Base-by-base conservation (phyloP, 1,139 yeast species). In the Blastobotrys malaysiensis region DNA sequence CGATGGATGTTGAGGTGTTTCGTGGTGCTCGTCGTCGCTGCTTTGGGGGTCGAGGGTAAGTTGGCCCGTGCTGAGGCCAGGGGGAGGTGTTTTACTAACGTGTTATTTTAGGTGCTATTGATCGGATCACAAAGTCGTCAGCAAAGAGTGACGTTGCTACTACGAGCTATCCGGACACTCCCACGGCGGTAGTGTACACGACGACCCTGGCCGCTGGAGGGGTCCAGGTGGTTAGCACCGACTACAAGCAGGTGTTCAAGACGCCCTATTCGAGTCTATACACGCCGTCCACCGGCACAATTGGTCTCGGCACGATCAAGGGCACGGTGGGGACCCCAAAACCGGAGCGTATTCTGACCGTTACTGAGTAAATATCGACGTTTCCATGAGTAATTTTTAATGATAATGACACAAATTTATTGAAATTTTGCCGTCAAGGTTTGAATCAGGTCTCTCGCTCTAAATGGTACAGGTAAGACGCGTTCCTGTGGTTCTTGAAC, bases 261-360 rank as follows among this genome's bases (percentile, higher is more conserved):
- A 54, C 72, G 1, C 63, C 70, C 62, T 77, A 73, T 57, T 47
- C 74, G 0, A 63, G 46, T n/a, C 66, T 77, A 2, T 72, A 71
- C 0, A 54, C 72, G 0, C 80, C 80, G 1, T 63, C 75, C 0
- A 61, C 77, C 0, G 91, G 90, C 1, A 59, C 75, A 2, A 73
- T 84, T 49, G 90, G 90, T 0, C 66, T 84, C 50, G 88, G 88
- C 1, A 68, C 79, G 0, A 65, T 82, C 31, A 62, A 74, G 2
- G 90, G 89, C 1, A 61, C 73, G 0, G 78, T 84, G 11, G 95
- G 93, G 9, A 65, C 69, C 0, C 63, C 77, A 7, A 52, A 51
- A 36, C 49, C 52, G 4, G 50, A 56, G 48, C 48, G 14, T 3
- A 31, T 31, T 13, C 4, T 31, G 5, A 31, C 39, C 39, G 39